Evolutionary conservation across 208 protist genomes (phyloP).

Genomic region (Acanthamoeba triangularis): DNA sequence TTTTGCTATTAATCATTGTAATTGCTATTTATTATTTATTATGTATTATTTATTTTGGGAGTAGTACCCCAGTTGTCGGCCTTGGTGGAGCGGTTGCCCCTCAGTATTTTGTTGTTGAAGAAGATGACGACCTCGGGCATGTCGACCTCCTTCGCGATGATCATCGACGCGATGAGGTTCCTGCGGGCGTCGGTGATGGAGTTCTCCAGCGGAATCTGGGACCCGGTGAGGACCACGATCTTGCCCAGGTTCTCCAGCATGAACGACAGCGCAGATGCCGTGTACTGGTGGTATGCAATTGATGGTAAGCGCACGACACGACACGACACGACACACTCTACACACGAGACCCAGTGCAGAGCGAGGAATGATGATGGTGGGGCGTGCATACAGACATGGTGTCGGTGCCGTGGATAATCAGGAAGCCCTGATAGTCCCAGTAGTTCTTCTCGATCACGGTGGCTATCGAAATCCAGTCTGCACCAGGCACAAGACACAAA

Average conservation of each 20-base stretch:
- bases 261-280: constrained; percentile 22
- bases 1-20: background rate
- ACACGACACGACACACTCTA: background rate
- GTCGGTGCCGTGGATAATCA: constrained; percentile 37
- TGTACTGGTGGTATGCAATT: background rate
- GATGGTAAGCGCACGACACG: background rate
- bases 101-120: constrained; percentile 45
- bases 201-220: background rate
- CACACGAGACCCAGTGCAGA: background rate
- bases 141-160: background rate
- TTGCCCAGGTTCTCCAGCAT: constrained; percentile 47
- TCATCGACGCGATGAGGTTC: constrained; percentile 9
- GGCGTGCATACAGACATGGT: background rate
- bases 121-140: constrained; percentile 24
- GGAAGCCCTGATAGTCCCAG: constrained; percentile 8
- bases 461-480: constrained; percentile 33
- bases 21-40: background rate
- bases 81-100: constrained; percentile 32
- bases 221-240: constrained; percentile 16
- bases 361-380: background rate
- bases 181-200: background rate
- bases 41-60: background rate
- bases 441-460: constrained; percentile 20
- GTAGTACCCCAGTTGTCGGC: constrained; percentile 25
- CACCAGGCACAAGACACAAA: background rate